These are phyloP conservation scores for Cyphellophora europaea DNA, from an alignment of 2,329 filamentous ascomycete genomes.

Conservation along the genomic window DNA sequence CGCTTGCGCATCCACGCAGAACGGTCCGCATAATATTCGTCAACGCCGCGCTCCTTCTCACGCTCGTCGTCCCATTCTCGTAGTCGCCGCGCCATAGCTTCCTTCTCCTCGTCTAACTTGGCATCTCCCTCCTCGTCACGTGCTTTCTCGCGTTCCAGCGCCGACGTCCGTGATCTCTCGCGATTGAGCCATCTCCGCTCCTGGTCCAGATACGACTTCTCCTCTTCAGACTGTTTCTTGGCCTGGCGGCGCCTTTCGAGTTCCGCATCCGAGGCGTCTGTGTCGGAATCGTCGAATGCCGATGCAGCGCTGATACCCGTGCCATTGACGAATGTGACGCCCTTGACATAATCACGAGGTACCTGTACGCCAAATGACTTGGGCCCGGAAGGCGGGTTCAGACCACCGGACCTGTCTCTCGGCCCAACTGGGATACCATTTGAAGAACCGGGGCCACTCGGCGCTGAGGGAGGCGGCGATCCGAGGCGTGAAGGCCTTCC, in stretches of 20 bases:
- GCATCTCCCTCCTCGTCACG: conserved; percentile 68
- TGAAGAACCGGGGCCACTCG: conserved; percentile 52
- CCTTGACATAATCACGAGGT: conserved; percentile 64
- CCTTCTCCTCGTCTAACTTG: conserved; percentile 52
- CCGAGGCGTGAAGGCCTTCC: conserved; percentile 55
- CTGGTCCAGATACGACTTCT: conserved; percentile 74
- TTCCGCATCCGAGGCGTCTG: conserved; percentile 79
- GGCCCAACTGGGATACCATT: conserved; percentile 73
- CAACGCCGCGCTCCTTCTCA: conserved; percentile 62
- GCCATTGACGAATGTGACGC: conserved; percentile 75
- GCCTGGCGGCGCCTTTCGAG: conserved; percentile 62
- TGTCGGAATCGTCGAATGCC: conserved; percentile 69
- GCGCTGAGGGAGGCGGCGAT: conserved; percentile 56
- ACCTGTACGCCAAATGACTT: conserved; percentile 55
- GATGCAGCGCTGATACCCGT: conserved; percentile 53
- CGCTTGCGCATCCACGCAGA: conserved; percentile 79
- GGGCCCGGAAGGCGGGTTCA: conserved; percentile 68
- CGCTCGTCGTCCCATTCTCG: conserved; percentile 81
- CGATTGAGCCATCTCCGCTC: conserved; percentile 87
- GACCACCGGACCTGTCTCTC: conserved; percentile 44
- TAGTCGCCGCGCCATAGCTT: conserved; percentile 62
- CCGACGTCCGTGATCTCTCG: conserved; percentile 73
- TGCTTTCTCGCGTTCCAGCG: conserved; percentile 73
- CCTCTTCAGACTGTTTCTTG: conserved; percentile 64
- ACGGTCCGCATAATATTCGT: conserved; percentile 81